Base-by-base conservation (phyloP, 2,329 filamentous ascomycete species). In the Fusarium tricinctum region DNA sequence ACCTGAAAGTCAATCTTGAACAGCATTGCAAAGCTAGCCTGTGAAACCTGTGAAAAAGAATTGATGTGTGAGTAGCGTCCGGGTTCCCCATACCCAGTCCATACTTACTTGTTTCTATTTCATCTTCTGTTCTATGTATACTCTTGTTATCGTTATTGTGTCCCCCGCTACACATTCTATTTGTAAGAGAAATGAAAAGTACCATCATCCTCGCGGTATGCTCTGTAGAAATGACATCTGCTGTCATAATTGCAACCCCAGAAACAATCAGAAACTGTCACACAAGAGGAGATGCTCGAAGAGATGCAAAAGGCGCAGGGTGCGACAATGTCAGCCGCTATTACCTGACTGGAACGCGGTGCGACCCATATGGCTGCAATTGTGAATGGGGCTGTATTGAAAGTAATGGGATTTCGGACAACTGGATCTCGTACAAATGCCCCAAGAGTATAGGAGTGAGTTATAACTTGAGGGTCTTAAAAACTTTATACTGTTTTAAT, bases 381-480 rank as follows among this genome's bases (percentile, higher is more conserved):
- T 59, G 52, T 0, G 33, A 59, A 1, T 59, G 56, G 56, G 56
- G 56, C 3, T 48, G 56, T 3, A 59, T 59, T 1, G 15, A 59
- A 2, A 59, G 52, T 10, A 43, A 59, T 9, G 56, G 56, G 3
- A n/a, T 48, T 1, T 58, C 22, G 5, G 52, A 59, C 2, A 12
- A 45, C 0, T 59, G 56, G 56, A 59, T 45, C 1, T 32, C 42
- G 23, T 44, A 58, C 15, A 5, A 13, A 19, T 58, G 56, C 8
- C 56, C 56, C 2, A n/a, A 59, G 4, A 17, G 56, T 19, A 39
- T 59, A 13, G 52, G 42, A 10, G 56, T 48, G n/a, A 59, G 55
- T 58, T 2, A 1, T 5, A 9, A 10, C 23, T 23, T 23, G 8
- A 8, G 23, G 23, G 8, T 23, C 23, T 1, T 5, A 6, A 3